phyloP scores from a whole-genome alignment of 2,329 filamentous ascomycete genomes.

The Pseudocercospora musae region DNA sequence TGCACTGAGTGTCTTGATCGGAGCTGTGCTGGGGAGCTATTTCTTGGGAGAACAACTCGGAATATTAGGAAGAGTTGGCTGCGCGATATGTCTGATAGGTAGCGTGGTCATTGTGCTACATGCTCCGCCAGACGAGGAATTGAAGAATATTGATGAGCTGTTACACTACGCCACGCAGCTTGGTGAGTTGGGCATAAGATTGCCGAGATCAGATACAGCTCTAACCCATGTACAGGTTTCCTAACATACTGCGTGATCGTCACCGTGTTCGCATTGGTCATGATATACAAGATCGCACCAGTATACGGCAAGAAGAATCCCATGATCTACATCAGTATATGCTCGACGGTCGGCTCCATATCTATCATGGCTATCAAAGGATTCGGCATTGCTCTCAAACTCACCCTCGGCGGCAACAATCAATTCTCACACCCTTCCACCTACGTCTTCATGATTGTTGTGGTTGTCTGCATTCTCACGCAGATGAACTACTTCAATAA shows the following conservation, averaged over 20 bases:
- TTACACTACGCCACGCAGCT: slow-evolving; percentile 85
- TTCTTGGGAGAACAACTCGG: slow-evolving; percentile 88
- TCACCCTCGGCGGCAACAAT: slow-evolving; percentile 89
- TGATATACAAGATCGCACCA: slow-evolving; percentile 95
- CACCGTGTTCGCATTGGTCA: slow-evolving; percentile 77
- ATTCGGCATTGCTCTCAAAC: slow-evolving; percentile 94
- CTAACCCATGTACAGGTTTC: slow-evolving; percentile 62
- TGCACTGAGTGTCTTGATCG: slow-evolving; percentile 90
- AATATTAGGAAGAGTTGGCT: slow-evolving; percentile 87
- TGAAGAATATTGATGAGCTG: slow-evolving; percentile 88
- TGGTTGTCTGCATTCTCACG: slow-evolving; percentile 87
- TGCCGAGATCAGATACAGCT: not conserved
- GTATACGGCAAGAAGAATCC: slow-evolving; percentile 92
- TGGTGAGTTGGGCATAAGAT: slow-evolving; percentile 56
- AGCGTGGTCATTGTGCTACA: slow-evolving; percentile 97
- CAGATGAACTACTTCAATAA: slow-evolving; percentile 99
- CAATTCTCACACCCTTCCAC: slow-evolving; percentile 94
- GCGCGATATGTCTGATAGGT: slow-evolving; percentile 91
- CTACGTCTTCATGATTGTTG: slow-evolving; percentile 95
- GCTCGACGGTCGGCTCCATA: slow-evolving; percentile 92
- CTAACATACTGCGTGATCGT: slow-evolving; percentile 80
- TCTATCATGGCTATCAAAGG: slow-evolving; percentile 99
- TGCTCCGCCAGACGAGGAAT: slow-evolving; percentile 88
- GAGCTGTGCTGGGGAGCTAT: slow-evolving; percentile 88
- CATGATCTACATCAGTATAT: slow-evolving; percentile 94